Base-by-base conservation (phyloP, 1,284 basidiomycete species). In the Pyrrhoderma noxium region DNA sequence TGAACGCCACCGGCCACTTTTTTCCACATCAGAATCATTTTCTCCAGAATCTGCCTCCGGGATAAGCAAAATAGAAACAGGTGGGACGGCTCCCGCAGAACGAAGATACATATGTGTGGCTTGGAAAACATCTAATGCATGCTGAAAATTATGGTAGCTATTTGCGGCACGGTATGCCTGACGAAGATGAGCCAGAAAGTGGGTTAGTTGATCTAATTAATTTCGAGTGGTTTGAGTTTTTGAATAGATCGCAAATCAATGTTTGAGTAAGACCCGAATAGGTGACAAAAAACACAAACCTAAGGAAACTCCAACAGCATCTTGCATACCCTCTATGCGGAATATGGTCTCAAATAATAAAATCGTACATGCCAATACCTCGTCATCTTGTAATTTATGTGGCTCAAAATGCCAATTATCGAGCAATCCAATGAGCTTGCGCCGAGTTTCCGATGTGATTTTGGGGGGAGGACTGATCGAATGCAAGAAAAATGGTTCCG, bases 81-180 rank as follows among this genome's bases (percentile, higher is more conserved):
- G 80, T 2, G 93, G 94, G 0, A 90, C 89, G 62, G 88, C 76
- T 14, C 82, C 85, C 14, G 89, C 84, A 21, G 79, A 71, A 46
- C 75, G 75, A 23, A 97, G 72, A 69, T 94, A 95, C 22, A 79
- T 82, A 62, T 95, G 92, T 1, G 84, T 82, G 1, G 93, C 93
- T 65, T 97, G 93, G 19, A 96, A 77, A 9, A 97, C 94, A 64
- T 97, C 94, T 42, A 95, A 73, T 1, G 93, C 93, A 66, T 97
- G 93, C 53, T 91, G 82, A 64, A 94, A 96, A 64, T 97, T 97
- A 71, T 97, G 93, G 67, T 97, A 97, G 13, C 88, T 85, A 68
- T 96, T 96, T 49, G 85, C 82, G 43, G 79, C 76, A 57, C 93
- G 86, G 64, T 97, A 97, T 51, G 93, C 85, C 34, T 81, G 80